phyloP scores from a whole-genome alignment of 2,329 filamentous ascomycete species.

The Cladosporium sp. region DNA sequence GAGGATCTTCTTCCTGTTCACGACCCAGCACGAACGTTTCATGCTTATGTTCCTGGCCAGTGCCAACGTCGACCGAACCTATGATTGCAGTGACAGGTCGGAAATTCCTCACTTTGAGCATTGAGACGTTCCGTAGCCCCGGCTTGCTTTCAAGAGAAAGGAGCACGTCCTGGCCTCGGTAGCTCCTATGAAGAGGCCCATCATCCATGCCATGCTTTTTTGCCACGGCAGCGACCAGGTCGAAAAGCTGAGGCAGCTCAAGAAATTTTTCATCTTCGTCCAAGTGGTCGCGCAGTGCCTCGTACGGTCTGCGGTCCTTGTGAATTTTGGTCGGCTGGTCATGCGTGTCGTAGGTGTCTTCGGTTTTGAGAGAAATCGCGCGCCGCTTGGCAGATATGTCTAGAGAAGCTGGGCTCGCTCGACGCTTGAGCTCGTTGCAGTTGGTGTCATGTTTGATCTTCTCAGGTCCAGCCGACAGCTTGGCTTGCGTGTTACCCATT shows the following conservation, averaged over 20 bases:
- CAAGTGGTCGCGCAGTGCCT: neutral
- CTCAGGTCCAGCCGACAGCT: neutral
- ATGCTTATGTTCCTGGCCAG: neutral
- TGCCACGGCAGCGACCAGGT: neutral
- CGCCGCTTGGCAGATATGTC: neutral
- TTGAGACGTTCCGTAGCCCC: neutral
- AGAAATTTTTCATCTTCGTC: neutral
- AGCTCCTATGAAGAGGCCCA: neutral
- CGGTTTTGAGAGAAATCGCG: neutral
- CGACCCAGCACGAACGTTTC: neutral
- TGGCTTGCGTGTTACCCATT: neutral
- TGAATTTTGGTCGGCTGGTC: neutral
- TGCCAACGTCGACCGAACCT: neutral
- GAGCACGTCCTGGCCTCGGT: neutral
- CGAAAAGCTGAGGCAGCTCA: neutral
- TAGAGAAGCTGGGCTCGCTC: neutral
- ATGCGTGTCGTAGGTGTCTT: neutral
- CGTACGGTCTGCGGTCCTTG: too few relatives aligned
- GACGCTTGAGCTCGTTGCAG: neutral
- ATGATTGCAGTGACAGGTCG: neutral
- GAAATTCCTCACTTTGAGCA: neutral
- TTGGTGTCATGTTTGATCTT: neutral
- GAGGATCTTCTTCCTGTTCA: neutral
- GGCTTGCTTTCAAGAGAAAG: neutral
- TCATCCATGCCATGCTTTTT: neutral